A percentile compares a stretch with the other conserved stretches of the same genome.
Evolutionary conservation across 495 filamentous ascomycete species (phyloP).

Genomic region (Penicillium egyptiacum): DNA sequence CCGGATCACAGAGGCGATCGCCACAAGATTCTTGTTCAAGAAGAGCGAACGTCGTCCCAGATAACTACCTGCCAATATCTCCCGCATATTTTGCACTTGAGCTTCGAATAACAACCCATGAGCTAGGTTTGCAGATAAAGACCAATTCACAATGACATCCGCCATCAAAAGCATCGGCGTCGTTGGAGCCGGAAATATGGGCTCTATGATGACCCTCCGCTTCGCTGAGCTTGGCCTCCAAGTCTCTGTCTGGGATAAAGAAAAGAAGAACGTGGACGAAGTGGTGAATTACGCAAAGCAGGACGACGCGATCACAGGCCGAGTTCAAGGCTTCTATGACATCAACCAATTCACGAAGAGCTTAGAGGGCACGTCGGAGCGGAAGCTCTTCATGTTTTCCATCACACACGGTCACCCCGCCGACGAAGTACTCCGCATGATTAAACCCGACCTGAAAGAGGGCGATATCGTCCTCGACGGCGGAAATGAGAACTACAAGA

Average conservation of each 20-base stretch:
- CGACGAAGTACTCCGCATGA: slow-evolving; percentile 61
- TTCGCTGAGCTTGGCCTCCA: slow-evolving; percentile 61
- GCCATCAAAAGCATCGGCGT: slow-evolving; percentile 54
- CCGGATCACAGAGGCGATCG: slow-evolving; percentile 16
- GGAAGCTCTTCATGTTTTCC: slow-evolving; percentile 62
- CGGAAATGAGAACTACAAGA: slow-evolving; percentile 68
- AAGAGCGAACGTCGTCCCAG: slow-evolving; percentile 1
- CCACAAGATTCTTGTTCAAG: slow-evolving; percentile 20
- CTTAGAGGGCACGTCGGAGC: slow-evolving; percentile 35
- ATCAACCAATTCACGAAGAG: slow-evolving; percentile 43
- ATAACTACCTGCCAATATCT: neutral
- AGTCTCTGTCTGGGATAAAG: slow-evolving; percentile 62
- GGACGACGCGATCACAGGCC: slow-evolving; percentile 28
- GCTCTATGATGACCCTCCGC: slow-evolving; percentile 62
- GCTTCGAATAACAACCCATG: no score
- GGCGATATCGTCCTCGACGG: slow-evolving; percentile 74
- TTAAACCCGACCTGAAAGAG: slow-evolving; percentile 54
- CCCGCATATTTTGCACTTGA: neutral
- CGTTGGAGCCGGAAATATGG: slow-evolving; percentile 67
- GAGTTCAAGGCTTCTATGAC: slow-evolving; percentile 37
- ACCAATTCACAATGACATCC: slow-evolving; percentile 23
- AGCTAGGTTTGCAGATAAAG: neutral
- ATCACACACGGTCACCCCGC: slow-evolving; percentile 68
- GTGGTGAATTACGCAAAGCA: slow-evolving; percentile 24
- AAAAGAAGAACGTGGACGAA: slow-evolving; percentile 48